phyloP scores from a whole-genome alignment of 345 rosid species.

The Draba incana region DNA sequence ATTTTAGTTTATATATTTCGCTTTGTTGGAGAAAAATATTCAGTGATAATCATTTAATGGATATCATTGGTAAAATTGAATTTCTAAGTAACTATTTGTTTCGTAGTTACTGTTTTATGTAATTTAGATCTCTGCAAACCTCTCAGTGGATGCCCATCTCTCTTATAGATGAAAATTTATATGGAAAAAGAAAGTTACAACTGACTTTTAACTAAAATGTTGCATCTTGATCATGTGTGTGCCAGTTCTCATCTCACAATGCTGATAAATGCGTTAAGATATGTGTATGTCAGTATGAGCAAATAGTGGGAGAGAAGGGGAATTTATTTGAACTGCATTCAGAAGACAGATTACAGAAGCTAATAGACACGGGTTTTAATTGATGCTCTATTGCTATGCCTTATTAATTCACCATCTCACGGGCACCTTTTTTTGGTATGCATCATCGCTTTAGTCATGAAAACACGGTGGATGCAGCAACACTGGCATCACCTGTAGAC shows the following conservation, averaged over 20 bases:
- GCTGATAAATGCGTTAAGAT: not conserved
- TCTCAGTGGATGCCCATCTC: conserved; percentile 20
- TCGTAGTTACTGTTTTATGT: conserved; percentile 35
- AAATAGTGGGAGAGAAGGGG: conserved; percentile 5
- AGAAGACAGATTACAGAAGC: conserved; percentile 18
- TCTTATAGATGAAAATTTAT: conserved; percentile 26
- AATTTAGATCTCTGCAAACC: conserved; percentile 36
- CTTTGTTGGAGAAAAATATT: conserved; percentile 31
- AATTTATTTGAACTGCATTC: not conserved
- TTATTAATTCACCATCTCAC: conserved; percentile 7
- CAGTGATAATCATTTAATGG: conserved; percentile 25
- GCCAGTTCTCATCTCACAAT: conserved; percentile 16
- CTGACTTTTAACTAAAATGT: not conserved
- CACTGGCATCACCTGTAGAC: conserved; percentile 4
- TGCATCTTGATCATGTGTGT: conserved; percentile 18
- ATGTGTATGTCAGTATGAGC: conserved; percentile 5
- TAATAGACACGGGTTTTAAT: not conserved
- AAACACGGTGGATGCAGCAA: conserved; percentile 8
- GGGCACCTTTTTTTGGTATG: not conserved
- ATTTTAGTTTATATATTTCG: conserved; percentile 19
- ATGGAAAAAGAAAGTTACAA: not conserved
- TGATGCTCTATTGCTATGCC: conserved; percentile 17
- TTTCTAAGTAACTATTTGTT: conserved; percentile 23
- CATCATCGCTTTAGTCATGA: conserved; percentile 10
- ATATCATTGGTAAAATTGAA: conserved; percentile 22